Percentiles rank a stretch among this genome's conserved stretches.
Conservation (phyloP, 169 alveolate genomes). For the Amoebophrya sp. region DNA sequence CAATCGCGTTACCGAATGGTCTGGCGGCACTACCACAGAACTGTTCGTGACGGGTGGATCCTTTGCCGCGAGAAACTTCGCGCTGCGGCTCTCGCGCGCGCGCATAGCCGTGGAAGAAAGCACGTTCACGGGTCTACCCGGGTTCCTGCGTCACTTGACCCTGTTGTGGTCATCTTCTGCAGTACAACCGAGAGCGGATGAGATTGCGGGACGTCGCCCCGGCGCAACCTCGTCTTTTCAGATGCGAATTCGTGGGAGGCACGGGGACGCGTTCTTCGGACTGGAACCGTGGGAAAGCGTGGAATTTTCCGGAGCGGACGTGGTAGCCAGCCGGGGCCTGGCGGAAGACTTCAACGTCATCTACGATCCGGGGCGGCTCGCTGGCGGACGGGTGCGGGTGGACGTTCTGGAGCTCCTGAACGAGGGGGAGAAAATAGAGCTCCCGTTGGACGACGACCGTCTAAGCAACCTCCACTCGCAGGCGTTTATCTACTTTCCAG, state of each 20-base stretch:
- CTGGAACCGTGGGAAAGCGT: background rate
- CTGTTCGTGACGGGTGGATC: background rate
- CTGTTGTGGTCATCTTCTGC: too few species aligned
- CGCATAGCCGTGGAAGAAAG: background rate
- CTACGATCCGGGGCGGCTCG: background rate
- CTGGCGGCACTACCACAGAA: background rate
- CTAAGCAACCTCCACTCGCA: too few species aligned
- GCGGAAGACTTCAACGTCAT: conserved; percentile 20
- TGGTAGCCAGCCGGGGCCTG: background rate
- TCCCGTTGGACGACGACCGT: background rate
- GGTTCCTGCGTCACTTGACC: background rate
- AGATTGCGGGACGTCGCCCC: background rate
- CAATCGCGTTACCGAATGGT: too few species aligned
- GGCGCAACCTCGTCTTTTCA: background rate
- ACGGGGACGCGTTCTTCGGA: background rate
- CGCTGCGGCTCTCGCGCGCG: background rate
- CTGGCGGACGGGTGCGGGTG: background rate
- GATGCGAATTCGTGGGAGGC: background rate
- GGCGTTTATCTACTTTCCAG: too few species aligned
- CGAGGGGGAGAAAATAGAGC: background rate
- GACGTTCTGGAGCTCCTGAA: background rate
- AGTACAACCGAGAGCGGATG: too few species aligned
- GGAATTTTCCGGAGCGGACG: background rate
- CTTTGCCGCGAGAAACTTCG: background rate
- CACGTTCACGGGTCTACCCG: background rate